Conservation (phyloP, 257 asterid species). For the Solanum neorickii region DNA sequence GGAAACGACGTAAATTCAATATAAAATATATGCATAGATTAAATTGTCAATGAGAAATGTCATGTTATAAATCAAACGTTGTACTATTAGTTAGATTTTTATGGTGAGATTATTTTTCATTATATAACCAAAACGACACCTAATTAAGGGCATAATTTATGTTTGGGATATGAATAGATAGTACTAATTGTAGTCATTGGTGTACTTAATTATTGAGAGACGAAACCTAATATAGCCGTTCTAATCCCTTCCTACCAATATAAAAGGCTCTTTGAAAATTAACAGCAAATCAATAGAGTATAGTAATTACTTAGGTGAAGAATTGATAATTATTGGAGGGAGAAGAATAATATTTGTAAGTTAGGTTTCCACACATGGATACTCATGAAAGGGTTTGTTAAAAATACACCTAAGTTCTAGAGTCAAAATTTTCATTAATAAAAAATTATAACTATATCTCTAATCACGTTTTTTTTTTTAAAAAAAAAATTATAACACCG, state of each 20-base stretch:
- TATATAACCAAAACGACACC: neutral
- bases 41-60: neutral
- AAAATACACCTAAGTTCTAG: neutral
- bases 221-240: neutral
- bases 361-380: neutral
- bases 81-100: neutral
- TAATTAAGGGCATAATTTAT: neutral
- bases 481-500: neutral
- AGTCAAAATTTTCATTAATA: neutral
- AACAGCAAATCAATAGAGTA: neutral
- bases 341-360: neutral
- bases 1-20: neutral
- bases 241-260: neutral
- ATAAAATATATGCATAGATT: neutral
- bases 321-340: neutral
- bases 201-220: neutral
- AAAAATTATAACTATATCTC: neutral
- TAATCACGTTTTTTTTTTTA: neutral
- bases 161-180: neutral
- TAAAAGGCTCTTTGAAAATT: neutral
- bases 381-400: neutral
- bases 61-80: neutral
- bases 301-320: neutral
- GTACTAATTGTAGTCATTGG: neutral
- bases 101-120: neutral